These are phyloP conservation scores for Trametes cubensis DNA, from an alignment of 768 basidiomycete species.

Conservation along the genomic window DNA sequence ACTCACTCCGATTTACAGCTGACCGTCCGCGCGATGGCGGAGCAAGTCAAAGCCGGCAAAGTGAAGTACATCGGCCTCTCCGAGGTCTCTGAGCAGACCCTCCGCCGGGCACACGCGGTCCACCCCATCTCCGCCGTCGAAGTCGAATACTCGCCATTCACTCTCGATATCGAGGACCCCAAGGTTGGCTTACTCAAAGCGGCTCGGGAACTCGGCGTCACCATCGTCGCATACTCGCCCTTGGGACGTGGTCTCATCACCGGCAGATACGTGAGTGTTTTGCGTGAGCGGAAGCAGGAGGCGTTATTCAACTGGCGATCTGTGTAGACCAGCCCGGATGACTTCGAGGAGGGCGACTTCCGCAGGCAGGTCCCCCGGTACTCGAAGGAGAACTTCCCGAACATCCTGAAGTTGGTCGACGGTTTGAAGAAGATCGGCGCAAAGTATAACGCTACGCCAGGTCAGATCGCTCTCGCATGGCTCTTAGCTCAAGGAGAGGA, in stretches of 20 bases:
- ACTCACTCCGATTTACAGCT: neutral
- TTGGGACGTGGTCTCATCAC: slow-evolving; percentile 53
- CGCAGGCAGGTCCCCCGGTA: slow-evolving; percentile 39
- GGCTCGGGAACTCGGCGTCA: slow-evolving; percentile 44
- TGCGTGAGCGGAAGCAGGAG: neutral
- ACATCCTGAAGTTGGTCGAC: slow-evolving; percentile 44
- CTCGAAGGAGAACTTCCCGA: slow-evolving; percentile 49
- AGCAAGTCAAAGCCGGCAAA: slow-evolving; percentile 40
- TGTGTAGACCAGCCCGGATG: slow-evolving; percentile 29
- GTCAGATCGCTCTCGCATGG: slow-evolving; percentile 54
- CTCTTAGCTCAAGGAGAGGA: slow-evolving; percentile 50
- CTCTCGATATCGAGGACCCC: slow-evolving; percentile 40
- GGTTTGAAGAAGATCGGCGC: slow-evolving; percentile 38
- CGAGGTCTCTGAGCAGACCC: slow-evolving; percentile 36
- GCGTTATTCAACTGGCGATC: neutral
- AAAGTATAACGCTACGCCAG: slow-evolving; percentile 44
- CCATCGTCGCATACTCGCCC: slow-evolving; percentile 49
- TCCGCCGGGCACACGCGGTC: slow-evolving; percentile 42
- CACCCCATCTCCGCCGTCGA: slow-evolving; percentile 42
- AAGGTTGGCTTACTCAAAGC: slow-evolving; percentile 37
- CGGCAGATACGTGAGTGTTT: slow-evolving; percentile 42
- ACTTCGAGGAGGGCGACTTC: slow-evolving; percentile 45
- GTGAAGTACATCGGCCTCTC: slow-evolving; percentile 40
- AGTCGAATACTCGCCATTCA: slow-evolving; percentile 42
- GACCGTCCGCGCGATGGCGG: slow-evolving; percentile 32